These are phyloP conservation scores for Eutrema yunnanense DNA, from an alignment of 345 rosid genomes.

Conservation along the genomic window DNA sequence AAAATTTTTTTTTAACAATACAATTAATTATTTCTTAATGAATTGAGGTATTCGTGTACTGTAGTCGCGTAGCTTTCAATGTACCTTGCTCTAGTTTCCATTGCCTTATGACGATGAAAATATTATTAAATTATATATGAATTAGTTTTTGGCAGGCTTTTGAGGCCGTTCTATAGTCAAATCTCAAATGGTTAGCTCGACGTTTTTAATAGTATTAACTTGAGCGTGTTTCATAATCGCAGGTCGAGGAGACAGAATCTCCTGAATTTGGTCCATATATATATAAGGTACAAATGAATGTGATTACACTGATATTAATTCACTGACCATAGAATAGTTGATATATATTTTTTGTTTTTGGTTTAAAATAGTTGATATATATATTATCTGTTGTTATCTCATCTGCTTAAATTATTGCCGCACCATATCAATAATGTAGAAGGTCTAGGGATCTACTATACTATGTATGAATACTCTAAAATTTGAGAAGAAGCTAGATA, in stretches of 20 bases:
- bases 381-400: background rate
- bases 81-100: background rate
- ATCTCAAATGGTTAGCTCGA: background rate
- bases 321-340: background rate
- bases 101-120: background rate
- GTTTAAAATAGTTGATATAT: too few species aligned
- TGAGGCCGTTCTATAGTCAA: constrained; percentile 19
- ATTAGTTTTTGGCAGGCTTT: background rate
- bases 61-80: background rate
- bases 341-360: too few species aligned
- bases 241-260: constrained; percentile 13
- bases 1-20: too few species aligned
- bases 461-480: background rate
- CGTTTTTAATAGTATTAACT: background rate
- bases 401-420: background rate
- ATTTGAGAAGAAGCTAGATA: too few species aligned
- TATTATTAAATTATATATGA: background rate
- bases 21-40: background rate
- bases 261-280: constrained; percentile 1
- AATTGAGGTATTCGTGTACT: background rate
- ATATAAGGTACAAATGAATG: constrained; percentile 12
- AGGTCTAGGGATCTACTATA: background rate
- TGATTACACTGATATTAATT: background rate
- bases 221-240: constrained; percentile 1
- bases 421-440: background rate